Percentiles rank a stretch among this genome's conserved stretches.
These are phyloP conservation scores for Rutstroemia sp. DNA, from an alignment of 2,329 filamentous ascomycete genomes.

Conservation along the genomic window DNA sequence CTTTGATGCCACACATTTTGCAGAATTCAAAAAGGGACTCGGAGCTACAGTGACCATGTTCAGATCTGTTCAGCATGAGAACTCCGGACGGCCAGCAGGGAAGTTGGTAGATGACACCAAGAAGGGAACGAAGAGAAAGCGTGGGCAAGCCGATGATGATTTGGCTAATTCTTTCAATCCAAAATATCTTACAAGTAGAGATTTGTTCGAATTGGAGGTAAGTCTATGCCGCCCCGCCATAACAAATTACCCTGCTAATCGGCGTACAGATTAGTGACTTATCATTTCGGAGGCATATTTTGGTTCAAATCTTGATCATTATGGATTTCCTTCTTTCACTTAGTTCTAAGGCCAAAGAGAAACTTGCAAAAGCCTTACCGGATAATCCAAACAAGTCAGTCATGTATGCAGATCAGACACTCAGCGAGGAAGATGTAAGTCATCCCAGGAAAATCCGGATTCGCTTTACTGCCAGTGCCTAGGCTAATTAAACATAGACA, in stretches of 20 bases:
- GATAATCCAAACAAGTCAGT: constrained; percentile 68
- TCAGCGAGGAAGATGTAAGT: constrained; percentile 78
- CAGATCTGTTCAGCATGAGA: constrained; percentile 52
- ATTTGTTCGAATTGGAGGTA: constrained; percentile 93
- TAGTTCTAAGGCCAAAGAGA: constrained; percentile 73
- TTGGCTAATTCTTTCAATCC: constrained; percentile 79
- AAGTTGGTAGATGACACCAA: constrained; percentile 56
- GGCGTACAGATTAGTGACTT: constrained; percentile 71
- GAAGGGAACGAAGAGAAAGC: constrained; percentile 64
- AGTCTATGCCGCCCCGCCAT: constrained; percentile 17
- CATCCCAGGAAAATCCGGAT: constrained; percentile 25
- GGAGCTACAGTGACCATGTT: constrained; percentile 66
- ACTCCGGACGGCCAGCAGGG: constrained; percentile 37
- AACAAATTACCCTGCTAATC: constrained; percentile 18
- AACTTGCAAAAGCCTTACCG: constrained; percentile 56
- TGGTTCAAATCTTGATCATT: constrained; percentile 91
- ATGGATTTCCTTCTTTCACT: constrained; percentile 94
- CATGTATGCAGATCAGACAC: constrained; percentile 65
- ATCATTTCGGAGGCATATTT: constrained; percentile 86
- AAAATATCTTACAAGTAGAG: constrained; percentile 95
- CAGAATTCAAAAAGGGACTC: constrained; percentile 54
- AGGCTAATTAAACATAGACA: constrained; percentile 41
- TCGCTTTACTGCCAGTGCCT: constrained; percentile 10
- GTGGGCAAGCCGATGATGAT: constrained; percentile 51
- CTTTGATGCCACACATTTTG: constrained; percentile 65